Evolutionary conservation across 2,329 filamentous ascomycete genomes (phyloP).

Genomic region (Paecilomyces formosus): DNA sequence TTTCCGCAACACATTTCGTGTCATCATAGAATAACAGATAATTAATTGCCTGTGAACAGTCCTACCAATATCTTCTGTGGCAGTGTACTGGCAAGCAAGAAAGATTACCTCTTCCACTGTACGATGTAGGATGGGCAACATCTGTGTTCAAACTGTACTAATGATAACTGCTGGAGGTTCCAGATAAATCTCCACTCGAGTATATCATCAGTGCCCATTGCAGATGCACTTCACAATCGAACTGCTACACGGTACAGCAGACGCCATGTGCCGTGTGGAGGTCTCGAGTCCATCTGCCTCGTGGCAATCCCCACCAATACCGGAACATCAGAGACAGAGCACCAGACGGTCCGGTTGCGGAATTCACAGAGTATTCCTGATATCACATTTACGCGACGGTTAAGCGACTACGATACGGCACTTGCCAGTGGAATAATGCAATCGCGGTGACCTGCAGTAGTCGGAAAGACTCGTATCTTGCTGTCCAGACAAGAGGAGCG

Average conservation of each 20-base stretch:
- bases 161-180: too few relatives aligned
- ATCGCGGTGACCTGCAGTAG: background rate
- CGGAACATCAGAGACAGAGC: too few relatives aligned
- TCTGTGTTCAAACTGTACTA: too few relatives aligned
- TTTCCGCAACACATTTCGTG: background rate
- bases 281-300: too few relatives aligned
- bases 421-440: background rate
- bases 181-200: background rate
- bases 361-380: background rate
- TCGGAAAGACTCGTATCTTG: background rate
- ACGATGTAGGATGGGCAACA: too few relatives aligned
- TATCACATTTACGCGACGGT: background rate
- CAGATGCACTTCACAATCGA: too few relatives aligned
- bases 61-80: background rate
- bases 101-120: too few relatives aligned
- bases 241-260: too few relatives aligned
- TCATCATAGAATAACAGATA: background rate
- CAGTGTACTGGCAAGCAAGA: background rate
- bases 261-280: too few relatives aligned
- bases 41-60: background rate
- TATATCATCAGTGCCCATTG: too few relatives aligned
- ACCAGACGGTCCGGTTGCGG: too few relatives aligned
- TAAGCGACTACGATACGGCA: background rate
- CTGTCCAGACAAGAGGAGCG: background rate
- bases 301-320: too few relatives aligned